Evolutionary conservation across 176 grass and related monocot genomes (phyloP).

Genomic region (Phragmites australis): DNA sequence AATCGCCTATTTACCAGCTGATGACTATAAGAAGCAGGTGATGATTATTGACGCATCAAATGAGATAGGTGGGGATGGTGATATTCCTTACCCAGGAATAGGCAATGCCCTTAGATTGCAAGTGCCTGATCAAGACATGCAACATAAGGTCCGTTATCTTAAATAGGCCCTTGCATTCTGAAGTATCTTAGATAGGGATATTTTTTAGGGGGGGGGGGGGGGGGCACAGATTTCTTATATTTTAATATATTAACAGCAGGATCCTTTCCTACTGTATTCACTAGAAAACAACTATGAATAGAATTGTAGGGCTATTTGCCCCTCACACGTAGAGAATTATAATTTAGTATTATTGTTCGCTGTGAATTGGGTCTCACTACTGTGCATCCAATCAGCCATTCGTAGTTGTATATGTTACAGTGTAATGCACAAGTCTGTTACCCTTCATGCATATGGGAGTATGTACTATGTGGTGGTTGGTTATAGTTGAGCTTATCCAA

Average conservation of each 20-base stretch:
- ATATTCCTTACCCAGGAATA: constrained; percentile 87
- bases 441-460: neutral
- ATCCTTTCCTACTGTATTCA: no score
- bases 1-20: constrained; percentile 79
- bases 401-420: neutral
- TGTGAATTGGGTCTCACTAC: neutral
- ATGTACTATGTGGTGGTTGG: neutral
- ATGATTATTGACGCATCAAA: constrained; percentile 98
- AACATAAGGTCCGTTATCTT: constrained; percentile 69
- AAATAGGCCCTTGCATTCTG: neutral
- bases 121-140: constrained; percentile 81
- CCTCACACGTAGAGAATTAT: neutral
- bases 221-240: no score
- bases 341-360: neutral
- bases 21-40: constrained; percentile 82
- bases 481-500: neutral
- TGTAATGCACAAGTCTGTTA: neutral
- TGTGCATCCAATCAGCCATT: neutral
- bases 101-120: constrained; percentile 83
- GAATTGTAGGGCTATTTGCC: neutral
- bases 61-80: constrained; percentile 94
- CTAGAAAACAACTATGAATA: no score
- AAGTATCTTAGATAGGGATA: no score
- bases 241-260: no score
- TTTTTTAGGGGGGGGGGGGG: no score